A percentile compares a stretch with the other conserved stretches of the same genome.
Evolutionary conservation across 2,329 filamentous ascomycete genomes (phyloP).

Genomic region (Ophiocordyceps camponoti-rufipedis): DNA sequence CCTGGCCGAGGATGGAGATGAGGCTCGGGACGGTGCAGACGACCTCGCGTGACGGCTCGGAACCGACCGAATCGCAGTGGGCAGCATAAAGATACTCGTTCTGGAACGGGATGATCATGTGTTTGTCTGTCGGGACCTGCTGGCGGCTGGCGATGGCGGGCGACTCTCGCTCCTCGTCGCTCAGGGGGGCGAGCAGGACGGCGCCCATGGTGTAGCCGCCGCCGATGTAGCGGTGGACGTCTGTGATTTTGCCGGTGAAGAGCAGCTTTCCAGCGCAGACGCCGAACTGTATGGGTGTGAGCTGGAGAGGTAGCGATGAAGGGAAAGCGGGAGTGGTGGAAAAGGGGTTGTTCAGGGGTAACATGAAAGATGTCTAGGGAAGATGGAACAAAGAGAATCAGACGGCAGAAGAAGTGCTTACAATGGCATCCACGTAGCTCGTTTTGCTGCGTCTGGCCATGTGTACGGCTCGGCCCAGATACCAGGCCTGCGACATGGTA

Average conservation of each 20-base stretch:
- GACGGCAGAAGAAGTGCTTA: constrained; percentile 2
- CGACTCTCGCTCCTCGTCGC: constrained; percentile 12
- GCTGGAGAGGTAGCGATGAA: no score
- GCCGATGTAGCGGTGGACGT: constrained; percentile 18
- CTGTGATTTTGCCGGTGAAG: constrained; percentile 20
- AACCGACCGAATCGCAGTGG: constrained; percentile 12
- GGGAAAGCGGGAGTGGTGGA: no score
- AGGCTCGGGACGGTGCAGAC: constrained; percentile 18
- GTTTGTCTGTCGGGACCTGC: constrained; percentile 5
- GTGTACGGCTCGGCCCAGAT: constrained; percentile 13
- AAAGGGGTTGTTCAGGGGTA: no score
- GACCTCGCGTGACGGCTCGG: constrained; percentile 11
- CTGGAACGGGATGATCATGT: constrained; percentile 22
- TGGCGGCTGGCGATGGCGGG: constrained; percentile 4
- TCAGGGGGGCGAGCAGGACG: constrained; percentile 14
- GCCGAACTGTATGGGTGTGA: constrained; percentile 6
- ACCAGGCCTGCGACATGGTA: constrained; percentile 16
- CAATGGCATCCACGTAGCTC: constrained; percentile 11
- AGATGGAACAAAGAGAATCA: background rate
- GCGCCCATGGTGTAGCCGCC: constrained; percentile 23
- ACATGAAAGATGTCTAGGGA: background rate
- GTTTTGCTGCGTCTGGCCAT: constrained; percentile 11
- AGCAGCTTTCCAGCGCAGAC: constrained; percentile 16
- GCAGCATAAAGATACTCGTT: constrained; percentile 22
- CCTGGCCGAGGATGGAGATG: constrained; percentile 18